Evolutionary conservation across 306 rosid genomes (phyloP).

Genomic region (Senna tora): DNA sequence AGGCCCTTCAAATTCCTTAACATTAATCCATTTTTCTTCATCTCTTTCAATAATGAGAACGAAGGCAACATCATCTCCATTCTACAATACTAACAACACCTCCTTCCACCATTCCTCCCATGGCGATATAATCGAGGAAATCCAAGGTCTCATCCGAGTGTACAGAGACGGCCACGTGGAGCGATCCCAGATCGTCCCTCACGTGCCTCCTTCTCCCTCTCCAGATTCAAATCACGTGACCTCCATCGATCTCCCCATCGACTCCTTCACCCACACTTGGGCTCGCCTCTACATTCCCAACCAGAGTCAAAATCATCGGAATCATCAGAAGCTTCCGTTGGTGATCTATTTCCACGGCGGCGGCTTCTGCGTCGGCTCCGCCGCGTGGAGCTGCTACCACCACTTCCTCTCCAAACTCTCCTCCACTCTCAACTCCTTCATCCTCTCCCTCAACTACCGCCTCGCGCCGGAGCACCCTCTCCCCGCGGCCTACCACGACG

Average conservation of each 20-base stretch:
- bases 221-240: slow-evolving; percentile 54
- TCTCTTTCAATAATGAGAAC: background rate
- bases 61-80: slow-evolving; percentile 58
- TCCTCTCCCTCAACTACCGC: slow-evolving; percentile 78
- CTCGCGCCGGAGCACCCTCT: slow-evolving; percentile 91
- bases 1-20: background rate
- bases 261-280: slow-evolving; percentile 57
- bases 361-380: slow-evolving; percentile 88
- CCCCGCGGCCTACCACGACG: slow-evolving; percentile 89
- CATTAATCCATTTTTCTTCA: too few relatives aligned
- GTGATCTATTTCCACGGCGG: slow-evolving; percentile 89
- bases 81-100: background rate
- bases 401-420: slow-evolving; percentile 64
- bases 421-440: slow-evolving; percentile 48
- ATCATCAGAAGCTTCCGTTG: slow-evolving; percentile 54
- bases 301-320: too few relatives aligned
- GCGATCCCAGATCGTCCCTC: slow-evolving; percentile 65
- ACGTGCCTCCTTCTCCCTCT: slow-evolving; percentile 46
- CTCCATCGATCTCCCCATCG: slow-evolving; percentile 65
- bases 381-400: slow-evolving; percentile 89
- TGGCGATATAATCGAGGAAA: slow-evolving; percentile 60
- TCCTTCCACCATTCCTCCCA: slow-evolving; percentile 36
- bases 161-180: slow-evolving; percentile 72
- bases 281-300: slow-evolving; percentile 83
- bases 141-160: slow-evolving; percentile 72